These are phyloP conservation scores for Metarhizium sp. DNA, from an alignment of 2,329 filamentous ascomycete species.

Conservation along the genomic window DNA sequence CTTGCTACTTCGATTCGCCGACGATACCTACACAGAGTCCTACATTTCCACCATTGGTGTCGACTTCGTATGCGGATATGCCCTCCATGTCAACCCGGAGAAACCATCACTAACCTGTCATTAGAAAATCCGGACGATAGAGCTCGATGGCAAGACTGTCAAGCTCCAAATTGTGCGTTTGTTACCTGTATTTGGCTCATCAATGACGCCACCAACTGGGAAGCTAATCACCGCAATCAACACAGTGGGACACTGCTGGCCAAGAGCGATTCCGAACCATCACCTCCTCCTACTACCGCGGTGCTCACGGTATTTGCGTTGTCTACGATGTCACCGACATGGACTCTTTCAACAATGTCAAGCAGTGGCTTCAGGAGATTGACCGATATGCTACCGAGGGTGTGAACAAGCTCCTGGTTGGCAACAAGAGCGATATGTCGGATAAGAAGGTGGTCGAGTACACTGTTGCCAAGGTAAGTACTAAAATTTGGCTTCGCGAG, in stretches of 20 bases:
- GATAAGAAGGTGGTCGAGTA: conserved; percentile 99
- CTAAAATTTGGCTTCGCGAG: not conserved
- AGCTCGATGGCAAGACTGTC: conserved; percentile 98
- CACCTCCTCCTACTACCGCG: conserved; percentile 98
- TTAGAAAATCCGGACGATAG: conserved; percentile 99
- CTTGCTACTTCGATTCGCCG: conserved; percentile 92
- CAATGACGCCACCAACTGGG: not conserved
- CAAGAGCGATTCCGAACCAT: conserved; percentile 99
- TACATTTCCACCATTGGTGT: conserved; percentile 99
- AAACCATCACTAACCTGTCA: conserved; percentile 8
- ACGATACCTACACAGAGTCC: conserved; percentile 98
- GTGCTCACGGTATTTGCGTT: conserved; percentile 97
- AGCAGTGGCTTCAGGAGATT: conserved; percentile 99
- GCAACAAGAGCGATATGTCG: conserved; percentile 99
- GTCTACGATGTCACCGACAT: conserved; percentile 99
- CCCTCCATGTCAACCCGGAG: not conserved
- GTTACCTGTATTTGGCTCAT: not conserved
- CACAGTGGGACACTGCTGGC: conserved; percentile 94
- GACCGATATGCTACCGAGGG: conserved; percentile 98
- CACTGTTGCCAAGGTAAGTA: conserved; percentile 89
- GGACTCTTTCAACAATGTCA: conserved; percentile 99
- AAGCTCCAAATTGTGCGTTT: conserved; percentile 93
- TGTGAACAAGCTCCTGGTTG: conserved; percentile 97
- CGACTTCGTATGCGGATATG: conserved; percentile 69
- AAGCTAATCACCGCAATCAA: not conserved